Evolutionary conservation across 192 early-diverging fungal genomes (phyloP), one percentile per base, ranked within the genome.

Genomic region (Backusella westeae): DNA sequence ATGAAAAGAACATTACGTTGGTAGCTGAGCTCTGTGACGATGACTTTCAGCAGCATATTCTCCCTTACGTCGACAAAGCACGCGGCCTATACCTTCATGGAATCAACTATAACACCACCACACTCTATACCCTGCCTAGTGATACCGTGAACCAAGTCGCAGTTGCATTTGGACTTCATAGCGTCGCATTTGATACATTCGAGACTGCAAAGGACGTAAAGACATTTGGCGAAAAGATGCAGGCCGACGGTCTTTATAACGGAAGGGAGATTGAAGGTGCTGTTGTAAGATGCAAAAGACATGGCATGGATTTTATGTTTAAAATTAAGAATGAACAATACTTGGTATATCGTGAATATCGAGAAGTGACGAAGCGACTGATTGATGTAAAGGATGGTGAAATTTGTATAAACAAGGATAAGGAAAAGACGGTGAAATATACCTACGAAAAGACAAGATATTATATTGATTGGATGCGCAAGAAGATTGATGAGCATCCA

Each of bases 311-410:
- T 6, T 91, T 93, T 69, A 90, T 93, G 76, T 97, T 96, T 88
- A 99, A 99, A 86, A 88, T 97, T 84, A 99, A 99, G 78, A 97
- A 93, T 78, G 95, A 99, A 67, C 94, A 95, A 0, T 99, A 99
- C 67, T 80, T 98, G 39, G 92, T 96, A 90, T 99, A 93, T 84
- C 89, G 96, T 32, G 97, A 99, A 70, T 99, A 97, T 94, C 88
- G 97, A n/a, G 96, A 98, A 76, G 77, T 96, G 7, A 99, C 97
- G 10, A 92, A 91, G 76, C 72, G 71, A 19, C 71, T 96, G 0
- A 75, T 94, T 8, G 39, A 66, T 8, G 81, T 81, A 12, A 81
- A 83, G 42, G 74, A 89, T 3, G 71, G 21, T 26, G 38, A 17
- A 14, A 17, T 41, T 7, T 6, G 17, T 15, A 21, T 35, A 9